Percentiles rank a stretch among this genome's conserved stretches.
These are phyloP conservation scores for Dryadomyces sulphureus DNA, from an alignment of 2,329 filamentous ascomycete species.

Conservation along the genomic window DNA sequence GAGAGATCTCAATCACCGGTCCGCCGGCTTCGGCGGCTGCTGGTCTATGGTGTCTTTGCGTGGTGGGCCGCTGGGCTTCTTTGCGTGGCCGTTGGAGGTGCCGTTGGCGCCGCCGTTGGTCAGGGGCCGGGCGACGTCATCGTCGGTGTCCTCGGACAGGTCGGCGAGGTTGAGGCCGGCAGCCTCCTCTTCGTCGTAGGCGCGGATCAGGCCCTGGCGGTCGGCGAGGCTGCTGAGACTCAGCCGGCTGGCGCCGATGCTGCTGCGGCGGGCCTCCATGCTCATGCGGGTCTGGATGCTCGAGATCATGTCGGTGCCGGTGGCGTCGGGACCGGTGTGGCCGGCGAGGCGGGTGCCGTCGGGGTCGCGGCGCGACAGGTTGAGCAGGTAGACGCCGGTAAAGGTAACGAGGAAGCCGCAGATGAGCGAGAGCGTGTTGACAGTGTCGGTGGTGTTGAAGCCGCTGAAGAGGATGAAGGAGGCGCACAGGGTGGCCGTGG, in stretches of 20 bases:
- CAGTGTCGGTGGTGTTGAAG: conserved; percentile 85
- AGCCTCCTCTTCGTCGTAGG: conserved; percentile 73
- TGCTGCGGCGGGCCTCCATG: conserved; percentile 71
- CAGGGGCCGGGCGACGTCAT: conserved; percentile 30
- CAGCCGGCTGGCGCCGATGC: conserved; percentile 39
- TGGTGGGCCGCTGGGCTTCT: conserved; percentile 5
- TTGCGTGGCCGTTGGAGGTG: conserved; percentile 17
- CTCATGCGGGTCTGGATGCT: conserved; percentile 80
- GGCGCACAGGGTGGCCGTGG: conserved; percentile 81
- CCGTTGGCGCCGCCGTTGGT: conserved; percentile 30
- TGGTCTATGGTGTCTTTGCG: not conserved
- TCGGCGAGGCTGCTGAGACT: conserved; percentile 53
- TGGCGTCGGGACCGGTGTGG: conserved; percentile 53
- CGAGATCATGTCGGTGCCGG: conserved; percentile 83
- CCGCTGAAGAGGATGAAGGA: conserved; percentile 93
- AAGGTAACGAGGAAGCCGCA: conserved; percentile 93
- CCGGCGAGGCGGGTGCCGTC: conserved; percentile 56
- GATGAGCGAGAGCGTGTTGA: conserved; percentile 84
- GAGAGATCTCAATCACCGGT: not conserved
- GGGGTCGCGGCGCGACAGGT: conserved; percentile 85
- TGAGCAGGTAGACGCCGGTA: conserved; percentile 86
- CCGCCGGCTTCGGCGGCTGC: conserved; percentile 3
- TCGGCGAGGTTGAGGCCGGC: conserved; percentile 64
- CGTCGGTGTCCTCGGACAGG: conserved; percentile 62
- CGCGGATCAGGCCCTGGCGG: conserved; percentile 70